Base-by-base conservation (phyloP, 2,329 filamentous ascomycete genomes). In the Aureobasidium lini region DNA sequence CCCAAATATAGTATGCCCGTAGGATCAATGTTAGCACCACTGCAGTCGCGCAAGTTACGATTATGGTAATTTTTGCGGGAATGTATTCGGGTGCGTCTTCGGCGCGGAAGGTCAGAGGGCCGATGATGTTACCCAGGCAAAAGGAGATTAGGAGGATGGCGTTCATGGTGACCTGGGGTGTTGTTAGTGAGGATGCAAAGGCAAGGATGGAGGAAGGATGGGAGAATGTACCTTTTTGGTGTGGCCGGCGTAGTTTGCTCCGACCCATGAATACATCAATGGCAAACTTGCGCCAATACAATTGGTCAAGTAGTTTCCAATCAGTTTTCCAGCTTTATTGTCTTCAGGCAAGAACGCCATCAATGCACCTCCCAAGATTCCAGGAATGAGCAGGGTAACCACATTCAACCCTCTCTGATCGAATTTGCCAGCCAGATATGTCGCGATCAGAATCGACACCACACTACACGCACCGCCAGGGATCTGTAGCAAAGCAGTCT, bases 131-230 rank as follows among this genome's bases (percentile, higher is more conserved):
- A 13, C 74, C 78, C 3, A 70, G 32, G 43, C 67, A 67, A 61
- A 69, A 68, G 29, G 66, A 58, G 54, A 69, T 67, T 34, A 70
- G 62, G n/a, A 69, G 60, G 62, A 83, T 79, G 6, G 86, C 85
- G 10, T 90, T 90, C 10, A 87, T 89, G 64, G 87, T 85, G 1
- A 87, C 86, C 34, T 56, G 29, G 2, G n/a, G 82, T 11, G 7
- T 11, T 31, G 53, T 56, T 11, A 43, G 40, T 28, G 29, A 49
- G 6, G 10, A 2, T 13, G 3, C 23, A 18, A 36, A 49, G 46
- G 6, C 3, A 16, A n/a, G 4, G 6, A 10, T 29, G 34, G 8
- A 13, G 10, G 16, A 15, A 37, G 29, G 2, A 23, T 15, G n/a
- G 23, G 29, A 42, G 37, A 37, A 40, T 16, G 9, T 28, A 64